phyloP scores from a whole-genome alignment of 176 grass and related monocot genomes.

The Eleusine coracana region DNA sequence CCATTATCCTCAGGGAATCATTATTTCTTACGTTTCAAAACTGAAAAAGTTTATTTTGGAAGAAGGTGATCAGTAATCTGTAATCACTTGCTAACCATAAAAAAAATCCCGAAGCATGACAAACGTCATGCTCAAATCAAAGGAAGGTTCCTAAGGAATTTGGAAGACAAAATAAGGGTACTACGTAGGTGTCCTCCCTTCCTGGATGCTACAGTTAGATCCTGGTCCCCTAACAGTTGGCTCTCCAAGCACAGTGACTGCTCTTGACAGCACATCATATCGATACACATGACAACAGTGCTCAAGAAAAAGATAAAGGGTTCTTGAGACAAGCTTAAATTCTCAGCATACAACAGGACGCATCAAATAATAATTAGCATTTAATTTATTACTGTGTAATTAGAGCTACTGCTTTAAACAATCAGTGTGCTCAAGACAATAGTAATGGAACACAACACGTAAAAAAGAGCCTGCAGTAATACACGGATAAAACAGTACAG shows the following conservation, averaged over 20 bases:
- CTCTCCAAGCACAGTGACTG: not conserved
- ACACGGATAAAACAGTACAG: conserved; percentile 13
- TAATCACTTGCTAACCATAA: not conserved
- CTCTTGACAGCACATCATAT: not conserved
- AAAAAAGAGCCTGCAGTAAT: conserved; percentile 15
- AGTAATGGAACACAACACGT: not conserved
- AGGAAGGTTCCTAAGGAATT: not conserved
- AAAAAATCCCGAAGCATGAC: not conserved
- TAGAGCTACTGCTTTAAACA: conserved; percentile 15
- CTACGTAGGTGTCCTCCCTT: not conserved
- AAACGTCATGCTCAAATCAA: not conserved
- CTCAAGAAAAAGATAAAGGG: not conserved
- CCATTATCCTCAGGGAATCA: not conserved
- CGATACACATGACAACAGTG: not conserved
- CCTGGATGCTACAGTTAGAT: not conserved
- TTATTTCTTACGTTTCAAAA: not conserved
- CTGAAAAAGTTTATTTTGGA: conserved; percentile 1
- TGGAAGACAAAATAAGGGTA: not conserved
- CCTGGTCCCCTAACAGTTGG: not conserved
- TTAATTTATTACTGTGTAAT: not conserved
- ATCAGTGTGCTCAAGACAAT: conserved; percentile 23
- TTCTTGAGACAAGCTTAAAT: not conserved
- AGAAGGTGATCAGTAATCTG: not conserved
- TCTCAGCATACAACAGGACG: not conserved
- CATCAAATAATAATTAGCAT: not conserved